These are phyloP conservation scores for Neofusicoccum umdonicola DNA, from an alignment of 2,329 filamentous ascomycete species.

Conservation along the genomic window DNA sequence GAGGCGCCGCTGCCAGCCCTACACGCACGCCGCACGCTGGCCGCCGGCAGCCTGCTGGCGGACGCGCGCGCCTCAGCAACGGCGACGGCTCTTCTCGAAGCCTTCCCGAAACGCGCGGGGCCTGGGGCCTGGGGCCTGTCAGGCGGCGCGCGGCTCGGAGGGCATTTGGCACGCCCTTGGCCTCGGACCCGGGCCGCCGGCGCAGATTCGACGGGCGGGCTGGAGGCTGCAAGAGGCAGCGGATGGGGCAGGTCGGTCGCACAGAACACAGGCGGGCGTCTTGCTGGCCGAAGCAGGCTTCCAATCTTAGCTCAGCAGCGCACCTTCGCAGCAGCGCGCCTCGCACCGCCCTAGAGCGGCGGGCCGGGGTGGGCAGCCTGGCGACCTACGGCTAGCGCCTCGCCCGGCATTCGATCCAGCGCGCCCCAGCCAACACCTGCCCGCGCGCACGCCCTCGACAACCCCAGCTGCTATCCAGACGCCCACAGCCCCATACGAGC, in stretches of 20 bases:
- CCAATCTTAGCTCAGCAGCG: constrained; percentile 5
- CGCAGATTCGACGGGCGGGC: background rate
- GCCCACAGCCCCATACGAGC: constrained; percentile 15
- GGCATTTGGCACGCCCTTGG: no score
- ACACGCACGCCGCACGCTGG: background rate
- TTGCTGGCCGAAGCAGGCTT: background rate
- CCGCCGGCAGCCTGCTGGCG: background rate
- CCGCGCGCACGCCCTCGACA: background rate
- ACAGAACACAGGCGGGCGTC: background rate
- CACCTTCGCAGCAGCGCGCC: background rate
- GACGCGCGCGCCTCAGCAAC: background rate
- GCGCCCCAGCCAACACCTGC: constrained; percentile 11
- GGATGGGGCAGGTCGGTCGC: background rate
- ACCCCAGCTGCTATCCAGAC: background rate
- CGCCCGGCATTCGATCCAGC: background rate
- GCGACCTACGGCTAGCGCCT: background rate
- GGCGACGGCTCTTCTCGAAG: constrained; percentile 7
- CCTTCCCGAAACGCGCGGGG: constrained; percentile 4
- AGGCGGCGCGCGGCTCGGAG: background rate
- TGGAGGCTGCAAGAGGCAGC: constrained; percentile 3
- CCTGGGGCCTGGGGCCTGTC: background rate
- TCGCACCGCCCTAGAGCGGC: background rate
- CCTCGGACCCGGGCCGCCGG: background rate
- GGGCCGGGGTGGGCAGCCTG: background rate
- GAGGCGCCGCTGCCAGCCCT: background rate